phyloP scores from a whole-genome alignment of 768 basidiomycete genomes.

The Hemileccinum impolitum region DNA sequence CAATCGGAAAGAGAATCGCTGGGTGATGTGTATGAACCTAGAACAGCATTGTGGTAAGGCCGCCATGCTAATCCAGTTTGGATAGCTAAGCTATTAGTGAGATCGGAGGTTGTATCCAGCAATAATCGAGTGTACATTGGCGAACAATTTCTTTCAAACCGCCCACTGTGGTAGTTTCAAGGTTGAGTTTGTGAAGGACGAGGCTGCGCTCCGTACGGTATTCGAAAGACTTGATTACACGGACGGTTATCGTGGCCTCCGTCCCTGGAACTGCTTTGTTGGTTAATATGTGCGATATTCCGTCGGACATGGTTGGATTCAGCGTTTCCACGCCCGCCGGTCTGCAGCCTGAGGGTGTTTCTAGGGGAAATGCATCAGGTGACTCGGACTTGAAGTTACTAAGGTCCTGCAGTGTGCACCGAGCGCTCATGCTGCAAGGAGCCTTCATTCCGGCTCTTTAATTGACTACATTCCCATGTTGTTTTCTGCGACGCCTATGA shows the following conservation, averaged over 20 bases:
- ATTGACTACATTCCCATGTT: too few relatives aligned
- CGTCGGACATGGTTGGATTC: conserved; percentile 25
- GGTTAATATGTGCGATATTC: conserved; percentile 47
- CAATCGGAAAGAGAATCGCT: background rate
- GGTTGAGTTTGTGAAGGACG: conserved; percentile 78
- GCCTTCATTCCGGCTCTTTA: too few relatives aligned
- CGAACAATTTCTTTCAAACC: conserved; percentile 69
- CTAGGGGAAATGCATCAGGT: too few relatives aligned
- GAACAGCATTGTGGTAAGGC: conserved; percentile 67
- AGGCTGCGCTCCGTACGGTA: conserved; percentile 87
- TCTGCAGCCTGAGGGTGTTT: too few relatives aligned
- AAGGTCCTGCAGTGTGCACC: too few relatives aligned
- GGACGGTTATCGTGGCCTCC: conserved; percentile 81
- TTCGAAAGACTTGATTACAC: conserved; percentile 93
- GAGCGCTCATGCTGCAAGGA: too few relatives aligned
- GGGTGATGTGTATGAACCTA: conserved; percentile 50
- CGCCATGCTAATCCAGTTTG: conserved; percentile 80
- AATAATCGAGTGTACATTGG: conserved; percentile 46
- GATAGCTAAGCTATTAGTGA: conserved; percentile 48
- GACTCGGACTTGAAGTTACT: too few relatives aligned
- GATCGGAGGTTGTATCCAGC: background rate
- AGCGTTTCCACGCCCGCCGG: too few relatives aligned
- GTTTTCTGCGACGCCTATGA: too few relatives aligned
- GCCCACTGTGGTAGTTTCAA: conserved; percentile 74
- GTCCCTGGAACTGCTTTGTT: conserved; percentile 67